These are phyloP conservation scores for Ogataea populi-albae DNA, from an alignment of 805 yeast species.

Conservation along the genomic window DNA sequence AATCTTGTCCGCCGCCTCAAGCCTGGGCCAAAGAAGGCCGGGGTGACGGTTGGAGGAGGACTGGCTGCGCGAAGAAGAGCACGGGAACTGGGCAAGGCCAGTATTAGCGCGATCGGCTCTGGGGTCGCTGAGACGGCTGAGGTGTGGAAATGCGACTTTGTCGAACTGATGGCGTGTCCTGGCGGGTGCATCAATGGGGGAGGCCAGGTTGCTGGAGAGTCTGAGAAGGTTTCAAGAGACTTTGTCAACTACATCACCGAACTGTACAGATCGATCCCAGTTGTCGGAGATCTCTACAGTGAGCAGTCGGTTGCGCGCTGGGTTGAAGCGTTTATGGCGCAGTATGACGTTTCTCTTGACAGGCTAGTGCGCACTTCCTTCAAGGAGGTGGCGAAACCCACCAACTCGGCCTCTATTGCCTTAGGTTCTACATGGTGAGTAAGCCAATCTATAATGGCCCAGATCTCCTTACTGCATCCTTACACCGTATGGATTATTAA, in stretches of 20 bases:
- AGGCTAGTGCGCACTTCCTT: constrained; percentile 47
- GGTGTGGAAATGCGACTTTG: constrained; percentile 68
- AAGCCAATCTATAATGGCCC: too few species aligned
- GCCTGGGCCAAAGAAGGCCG: constrained; percentile 22
- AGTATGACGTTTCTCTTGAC: constrained; percentile 27
- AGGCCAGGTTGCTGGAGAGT: constrained; percentile 68
- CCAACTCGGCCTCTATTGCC: constrained; percentile 44
- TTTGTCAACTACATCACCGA: constrained; percentile 41
- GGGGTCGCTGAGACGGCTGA: constrained; percentile 41
- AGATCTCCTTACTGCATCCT: too few species aligned
- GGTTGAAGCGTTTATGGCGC: constrained; percentile 33
- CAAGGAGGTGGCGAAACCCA: constrained; percentile 49
- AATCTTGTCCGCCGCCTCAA: constrained; percentile 83
- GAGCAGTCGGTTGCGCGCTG: constrained; percentile 26
- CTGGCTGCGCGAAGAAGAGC: constrained; percentile 45
- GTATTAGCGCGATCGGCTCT: constrained; percentile 1
- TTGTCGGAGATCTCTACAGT: neutral
- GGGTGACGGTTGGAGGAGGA: constrained; percentile 21
- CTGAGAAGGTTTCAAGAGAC: constrained; percentile 34
- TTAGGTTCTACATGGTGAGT: constrained; percentile 59
- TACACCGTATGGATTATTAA: too few species aligned
- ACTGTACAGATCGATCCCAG: constrained; percentile 36
- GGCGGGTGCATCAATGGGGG: constrained; percentile 98
- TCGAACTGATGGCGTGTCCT: constrained; percentile 98
- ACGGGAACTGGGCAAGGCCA: constrained; percentile 28